phyloP scores from a whole-genome alignment of 345 rosid species.

The Populus davidiana region DNA sequence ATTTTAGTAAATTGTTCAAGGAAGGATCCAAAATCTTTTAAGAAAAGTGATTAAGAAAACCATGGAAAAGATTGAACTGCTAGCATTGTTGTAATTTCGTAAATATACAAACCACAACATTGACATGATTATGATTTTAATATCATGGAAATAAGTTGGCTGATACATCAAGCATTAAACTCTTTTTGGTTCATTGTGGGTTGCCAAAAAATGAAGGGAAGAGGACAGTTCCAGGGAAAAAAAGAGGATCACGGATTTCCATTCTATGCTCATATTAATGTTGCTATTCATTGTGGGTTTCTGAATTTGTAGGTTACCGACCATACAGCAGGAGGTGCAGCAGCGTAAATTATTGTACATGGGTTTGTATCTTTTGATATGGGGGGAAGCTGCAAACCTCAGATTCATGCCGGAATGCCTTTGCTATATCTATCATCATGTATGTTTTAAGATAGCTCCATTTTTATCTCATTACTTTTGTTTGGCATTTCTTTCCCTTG shows the following conservation, averaged over 20 bases:
- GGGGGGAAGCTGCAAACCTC: constrained; percentile 99
- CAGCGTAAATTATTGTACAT: constrained; percentile 91
- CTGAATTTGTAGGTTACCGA: constrained; percentile 76
- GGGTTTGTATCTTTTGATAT: constrained; percentile 93
- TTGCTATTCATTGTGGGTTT: constrained; percentile 1
- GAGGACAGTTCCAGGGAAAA: background rate
- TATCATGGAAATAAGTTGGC: background rate
- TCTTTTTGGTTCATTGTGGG: background rate
- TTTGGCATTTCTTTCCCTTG: background rate
- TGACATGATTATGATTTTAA: background rate
- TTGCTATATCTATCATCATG: constrained; percentile 98
- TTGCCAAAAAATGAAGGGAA: background rate
- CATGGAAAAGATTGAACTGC: background rate
- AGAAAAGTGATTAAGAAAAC: background rate
- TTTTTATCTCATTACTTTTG: background rate
- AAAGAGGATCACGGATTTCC: background rate
- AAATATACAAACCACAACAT: background rate
- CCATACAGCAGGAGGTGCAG: constrained; percentile 98
- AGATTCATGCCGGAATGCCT: constrained; percentile 99
- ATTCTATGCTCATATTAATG: background rate
- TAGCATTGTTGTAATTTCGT: background rate
- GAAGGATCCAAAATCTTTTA: background rate
- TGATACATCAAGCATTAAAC: background rate
- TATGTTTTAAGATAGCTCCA: constrained; percentile 36
- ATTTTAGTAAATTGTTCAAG: background rate